These are phyloP conservation scores for Arabis hirsuta DNA, from an alignment of 345 rosid species.

Conservation along the genomic window DNA sequence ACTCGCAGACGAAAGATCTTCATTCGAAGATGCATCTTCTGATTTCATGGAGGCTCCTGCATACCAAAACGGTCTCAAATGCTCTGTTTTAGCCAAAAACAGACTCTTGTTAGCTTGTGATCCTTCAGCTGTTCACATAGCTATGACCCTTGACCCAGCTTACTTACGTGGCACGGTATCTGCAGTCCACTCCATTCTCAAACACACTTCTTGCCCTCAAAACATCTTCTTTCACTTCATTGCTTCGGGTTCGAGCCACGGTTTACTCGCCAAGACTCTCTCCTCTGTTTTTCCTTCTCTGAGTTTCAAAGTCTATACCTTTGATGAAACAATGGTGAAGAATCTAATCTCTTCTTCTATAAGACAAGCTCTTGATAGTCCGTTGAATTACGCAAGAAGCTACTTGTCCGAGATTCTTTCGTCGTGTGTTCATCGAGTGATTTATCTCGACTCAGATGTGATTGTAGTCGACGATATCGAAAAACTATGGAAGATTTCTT, in stretches of 20 bases:
- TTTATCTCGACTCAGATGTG: constrained; percentile 73
- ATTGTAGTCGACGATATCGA: constrained; percentile 64
- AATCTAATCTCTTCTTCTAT: constrained; percentile 66
- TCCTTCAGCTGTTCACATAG: constrained; percentile 60
- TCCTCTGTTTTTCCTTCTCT: constrained; percentile 63
- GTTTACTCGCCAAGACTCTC: constrained; percentile 18
- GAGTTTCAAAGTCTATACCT: constrained; percentile 57
- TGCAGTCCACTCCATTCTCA: constrained; percentile 72
- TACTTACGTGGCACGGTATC: constrained; percentile 81
- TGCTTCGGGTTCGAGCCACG: constrained; percentile 45
- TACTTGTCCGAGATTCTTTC: constrained; percentile 67
- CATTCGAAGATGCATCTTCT: constrained; percentile 32
- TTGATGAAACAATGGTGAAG: constrained; percentile 49
- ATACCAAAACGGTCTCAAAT: constrained; percentile 56
- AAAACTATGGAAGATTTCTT: constrained; percentile 53
- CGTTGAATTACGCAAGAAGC: constrained; percentile 77
- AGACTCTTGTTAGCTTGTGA: constrained; percentile 42
- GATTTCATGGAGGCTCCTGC: constrained; percentile 66
- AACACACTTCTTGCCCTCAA: constrained; percentile 78
- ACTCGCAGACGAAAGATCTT: constrained; percentile 21
- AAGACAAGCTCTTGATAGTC: constrained; percentile 70
- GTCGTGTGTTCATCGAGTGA: constrained; percentile 55
- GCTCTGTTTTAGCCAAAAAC: constrained; percentile 42
- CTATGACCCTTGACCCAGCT: constrained; percentile 76
- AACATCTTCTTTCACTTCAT: constrained; percentile 75